Evolutionary conservation across 1,284 basidiomycete genomes (phyloP), one percentile per base, ranked within the genome.

Genomic region (Dichomitus squalens): DNA sequence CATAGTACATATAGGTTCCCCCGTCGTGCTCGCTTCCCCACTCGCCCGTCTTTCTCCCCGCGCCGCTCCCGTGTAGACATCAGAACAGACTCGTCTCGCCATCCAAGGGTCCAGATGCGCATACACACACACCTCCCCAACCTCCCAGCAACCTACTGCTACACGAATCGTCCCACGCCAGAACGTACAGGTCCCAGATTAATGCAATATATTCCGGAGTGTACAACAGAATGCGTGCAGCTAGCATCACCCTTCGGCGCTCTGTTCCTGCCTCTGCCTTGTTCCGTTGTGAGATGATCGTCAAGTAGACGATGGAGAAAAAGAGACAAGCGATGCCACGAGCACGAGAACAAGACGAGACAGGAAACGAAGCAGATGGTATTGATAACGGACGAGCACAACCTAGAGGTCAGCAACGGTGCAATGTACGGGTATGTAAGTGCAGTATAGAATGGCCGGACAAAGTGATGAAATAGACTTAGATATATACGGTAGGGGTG

Each of bases 151-250:
- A 48, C 12, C 39, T 36, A 35, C 52, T 18, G 16, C 41, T 38
- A 27, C 34, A 29, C 41, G 48, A n/a, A n/a, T 31, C 5, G 5
- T 31, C 29, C 21, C 35, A 20, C 9, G 18, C 49, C 33, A 50
- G 49, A 29, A 46, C 43, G 7, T 39, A 50, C 49, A 52, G 33
- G 49, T 53, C 47, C 52, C 59, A 20, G 49, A 63, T 64, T 75
- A 74, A 76, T 75, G 72, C 60, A 57, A 72, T 72, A 70, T 39
- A 52, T 39, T 34, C 29, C 51, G 31, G 31, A 46, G 38, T 18
- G 44, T 48, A 40, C 44, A 39, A 53, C 33, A 44, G 52, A 20
- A 47, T 20, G 16, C 31, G 29, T 21, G 20, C 31, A 21, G 23
- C 31, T 21, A 7, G 18, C 20, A 21, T 14, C 23, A 43, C 20